phyloP scores from a whole-genome alignment of 2,329 filamentous ascomycete genomes.

The Lasiodiplodia citricola region DNA sequence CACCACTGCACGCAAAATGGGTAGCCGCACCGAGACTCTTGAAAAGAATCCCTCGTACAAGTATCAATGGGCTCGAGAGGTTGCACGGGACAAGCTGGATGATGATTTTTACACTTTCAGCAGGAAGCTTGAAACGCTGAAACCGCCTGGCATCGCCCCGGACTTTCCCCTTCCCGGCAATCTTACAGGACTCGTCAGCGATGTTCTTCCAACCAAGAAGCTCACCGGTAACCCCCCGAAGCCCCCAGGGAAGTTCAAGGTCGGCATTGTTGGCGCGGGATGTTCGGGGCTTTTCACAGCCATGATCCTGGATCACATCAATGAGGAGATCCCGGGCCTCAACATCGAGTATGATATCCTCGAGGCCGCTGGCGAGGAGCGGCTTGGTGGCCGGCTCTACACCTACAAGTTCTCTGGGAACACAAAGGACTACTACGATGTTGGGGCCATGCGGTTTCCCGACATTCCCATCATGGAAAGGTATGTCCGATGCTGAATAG shows the following conservation, averaged over 20 bases:
- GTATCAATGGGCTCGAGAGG: conserved; percentile 21
- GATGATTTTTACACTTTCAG: conserved; percentile 1
- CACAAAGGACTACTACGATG: conserved; percentile 48
- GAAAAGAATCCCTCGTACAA: conserved; percentile 8
- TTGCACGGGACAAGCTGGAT: conserved; percentile 15
- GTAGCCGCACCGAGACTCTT: neutral
- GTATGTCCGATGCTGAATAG: neutral
- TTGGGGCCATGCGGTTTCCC: conserved; percentile 51
- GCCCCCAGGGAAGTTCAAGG: neutral
- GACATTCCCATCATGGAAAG: conserved; percentile 38
- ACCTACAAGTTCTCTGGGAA: conserved; percentile 41
- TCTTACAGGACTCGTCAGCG: neutral
- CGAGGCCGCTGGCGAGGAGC: conserved; percentile 36
- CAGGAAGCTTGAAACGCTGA: neutral
- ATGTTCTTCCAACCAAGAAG: neutral
- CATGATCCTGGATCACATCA: conserved; percentile 39
- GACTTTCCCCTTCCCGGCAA: neutral
- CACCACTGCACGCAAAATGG: neutral
- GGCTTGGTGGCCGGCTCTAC: conserved; percentile 44
- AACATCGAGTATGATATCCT: conserved; percentile 46
- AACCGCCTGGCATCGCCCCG: neutral
- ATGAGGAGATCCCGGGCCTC: neutral
- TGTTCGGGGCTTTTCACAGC: conserved; percentile 44
- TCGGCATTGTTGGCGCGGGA: conserved; percentile 46
- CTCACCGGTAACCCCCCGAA: neutral